phyloP scores from a whole-genome alignment of 257 asterid genomes.

The Rubia yunnanensis region DNA sequence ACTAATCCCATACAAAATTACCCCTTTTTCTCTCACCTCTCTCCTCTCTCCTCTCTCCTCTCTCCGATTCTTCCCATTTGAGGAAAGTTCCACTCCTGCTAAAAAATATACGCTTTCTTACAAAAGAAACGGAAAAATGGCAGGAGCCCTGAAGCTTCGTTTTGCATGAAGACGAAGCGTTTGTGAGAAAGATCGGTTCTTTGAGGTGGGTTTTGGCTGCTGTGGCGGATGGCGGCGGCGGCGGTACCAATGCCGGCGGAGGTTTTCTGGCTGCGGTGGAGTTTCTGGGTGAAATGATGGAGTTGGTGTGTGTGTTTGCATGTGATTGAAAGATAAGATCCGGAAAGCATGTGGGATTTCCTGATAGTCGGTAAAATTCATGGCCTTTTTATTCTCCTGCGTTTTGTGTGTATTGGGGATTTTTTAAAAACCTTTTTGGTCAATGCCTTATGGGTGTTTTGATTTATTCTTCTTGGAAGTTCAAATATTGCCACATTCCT shows the following conservation, averaged over 20 bases:
- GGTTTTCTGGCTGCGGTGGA: slow-evolving; percentile 5
- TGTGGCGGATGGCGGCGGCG: slow-evolving; percentile 13
- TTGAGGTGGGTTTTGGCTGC: neutral
- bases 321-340: slow-evolving; percentile 59
- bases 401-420: slow-evolving; percentile 6
- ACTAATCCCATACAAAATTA: neutral
- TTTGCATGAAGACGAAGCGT: slow-evolving; percentile 2
- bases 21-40: slow-evolving; percentile 5
- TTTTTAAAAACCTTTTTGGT: neutral
- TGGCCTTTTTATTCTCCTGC: slow-evolving; percentile 6
- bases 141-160: neutral
- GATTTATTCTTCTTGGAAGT: neutral
- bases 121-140: neutral
- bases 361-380: slow-evolving; percentile 28
- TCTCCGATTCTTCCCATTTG: neutral
- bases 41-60: neutral
- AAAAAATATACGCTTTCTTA: too few relatives aligned
- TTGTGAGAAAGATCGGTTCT: neutral
- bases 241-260: slow-evolving; percentile 40
- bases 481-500: slow-evolving; percentile 5
- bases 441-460: neutral
- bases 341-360: slow-evolving; percentile 16
- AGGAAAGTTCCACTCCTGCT: too few relatives aligned
- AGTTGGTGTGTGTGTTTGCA: slow-evolving; percentile 18
- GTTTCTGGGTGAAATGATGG: slow-evolving; percentile 20